Evolutionary conservation across 192 early-diverging fungal genomes (phyloP), one percentile per base, ranked within the genome.

Genomic region (Gaertneriomyces sp.): DNA sequence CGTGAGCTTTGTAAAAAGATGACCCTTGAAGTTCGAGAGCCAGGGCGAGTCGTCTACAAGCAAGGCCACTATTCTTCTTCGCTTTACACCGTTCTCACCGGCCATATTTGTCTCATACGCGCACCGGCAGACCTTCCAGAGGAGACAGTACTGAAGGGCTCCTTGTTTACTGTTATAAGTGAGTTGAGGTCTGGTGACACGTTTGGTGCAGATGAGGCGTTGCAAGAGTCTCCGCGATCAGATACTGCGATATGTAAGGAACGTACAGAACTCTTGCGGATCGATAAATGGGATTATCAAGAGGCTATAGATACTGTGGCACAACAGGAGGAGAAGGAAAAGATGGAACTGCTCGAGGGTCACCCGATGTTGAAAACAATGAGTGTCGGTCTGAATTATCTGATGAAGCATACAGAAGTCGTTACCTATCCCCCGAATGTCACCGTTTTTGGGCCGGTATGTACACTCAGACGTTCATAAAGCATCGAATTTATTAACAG

Each of bases 231-330:
- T 14, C 54, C 54, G 12, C 54, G 54, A 56, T 33, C 38, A 33
- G 54, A 56, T 38, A 56, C 54, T 14, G 54, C 54, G 16, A 56
- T 56, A 33, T 56, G 54, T 9, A 56, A 56, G 38, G 54, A 56
- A 39, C 54, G 54, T 39, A 56, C 54, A 14, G 54, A 56, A 38
- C 38, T 56, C 6, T 12, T 56, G 14, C 54, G 54, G 12, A 56
- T 56, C 14, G 54, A 56, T 56, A 56, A 56, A 56, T 56, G 54
- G 54, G 54, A 56, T 38, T 56, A 56, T n/a, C 54, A 56, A 16
- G 54, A 56, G 39, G 54, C 54, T 14, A 39, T 56, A 5, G 54
- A 56, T 14, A 39, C 12, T 14, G 20, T 56, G 12, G 54, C 54
- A 6, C 14, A 14, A 14, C 16, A 38, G 38, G 54, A 56, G 8